Conservation (phyloP, 2,329 filamentous ascomycete genomes). For the Paecilomyces fulvus region DNA sequence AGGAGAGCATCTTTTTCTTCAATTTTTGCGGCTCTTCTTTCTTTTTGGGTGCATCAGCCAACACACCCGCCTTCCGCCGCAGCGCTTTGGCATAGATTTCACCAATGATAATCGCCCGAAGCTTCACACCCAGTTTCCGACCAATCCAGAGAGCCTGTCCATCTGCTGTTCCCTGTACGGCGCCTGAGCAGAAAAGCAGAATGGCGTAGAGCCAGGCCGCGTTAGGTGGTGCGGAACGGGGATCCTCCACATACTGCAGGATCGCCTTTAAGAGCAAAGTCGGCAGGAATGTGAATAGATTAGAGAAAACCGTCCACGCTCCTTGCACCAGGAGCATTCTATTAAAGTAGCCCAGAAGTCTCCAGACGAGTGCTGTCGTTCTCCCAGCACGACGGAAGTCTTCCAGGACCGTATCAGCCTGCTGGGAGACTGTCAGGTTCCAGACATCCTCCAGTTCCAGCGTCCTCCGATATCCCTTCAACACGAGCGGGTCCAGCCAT, state of each 20-base stretch:
- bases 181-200: slow-evolving; percentile 73
- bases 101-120: slow-evolving; percentile 90
- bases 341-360: slow-evolving; percentile 79
- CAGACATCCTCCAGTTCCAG: slow-evolving; percentile 80
- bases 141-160: slow-evolving; percentile 88
- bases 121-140: slow-evolving; percentile 83
- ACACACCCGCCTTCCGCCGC: slow-evolving; percentile 76
- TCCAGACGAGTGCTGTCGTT: slow-evolving; percentile 68
- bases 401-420: slow-evolving; percentile 69
- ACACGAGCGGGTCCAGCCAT: slow-evolving; percentile 86
- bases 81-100: slow-evolving; percentile 96
- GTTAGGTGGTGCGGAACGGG: slow-evolving; percentile 64
- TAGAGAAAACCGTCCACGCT: slow-evolving; percentile 68
- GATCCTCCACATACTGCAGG: slow-evolving; percentile 85
- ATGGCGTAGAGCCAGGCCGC: slow-evolving; percentile 96
- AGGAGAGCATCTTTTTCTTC: slow-evolving; percentile 41
- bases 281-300: slow-evolving; percentile 80
- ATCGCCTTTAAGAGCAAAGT: slow-evolving; percentile 87
- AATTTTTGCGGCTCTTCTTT: slow-evolving; percentile 35
- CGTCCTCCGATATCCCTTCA: slow-evolving; percentile 76
- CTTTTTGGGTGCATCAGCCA: slow-evolving; percentile 64
- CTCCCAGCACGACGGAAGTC: slow-evolving; percentile 81
- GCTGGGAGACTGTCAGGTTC: slow-evolving; percentile 83
- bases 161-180: slow-evolving; percentile 72
- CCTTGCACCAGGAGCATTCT: slow-evolving; percentile 67